phyloP scores from a whole-genome alignment of 2,329 filamentous ascomycete species.

The Aspergillus niger region DNA sequence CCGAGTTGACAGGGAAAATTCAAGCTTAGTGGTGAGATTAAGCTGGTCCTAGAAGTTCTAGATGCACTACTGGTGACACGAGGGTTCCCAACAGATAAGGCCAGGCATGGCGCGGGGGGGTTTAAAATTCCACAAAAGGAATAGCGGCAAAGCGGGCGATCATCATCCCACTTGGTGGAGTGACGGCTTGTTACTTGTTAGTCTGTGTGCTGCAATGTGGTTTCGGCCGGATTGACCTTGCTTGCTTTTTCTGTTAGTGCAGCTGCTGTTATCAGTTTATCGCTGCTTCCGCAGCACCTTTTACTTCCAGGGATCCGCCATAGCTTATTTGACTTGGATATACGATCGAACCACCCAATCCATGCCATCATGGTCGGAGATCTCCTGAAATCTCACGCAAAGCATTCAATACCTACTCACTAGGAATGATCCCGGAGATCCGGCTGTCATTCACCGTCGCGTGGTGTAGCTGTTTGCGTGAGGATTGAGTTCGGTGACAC shows the following conservation, averaged over 20 bases:
- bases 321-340: not conserved
- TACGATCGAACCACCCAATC: not conserved
- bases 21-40: not conserved
- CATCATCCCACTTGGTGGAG: conserved; percentile 2
- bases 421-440: not conserved
- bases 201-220: too few relatives aligned
- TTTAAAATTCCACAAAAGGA: conserved; percentile 6
- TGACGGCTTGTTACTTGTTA: not conserved
- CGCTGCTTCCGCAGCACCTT: not conserved
- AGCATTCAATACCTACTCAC: not conserved
- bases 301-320: not conserved
- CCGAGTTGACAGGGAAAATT: not conserved
- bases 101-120: not conserved
- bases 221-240: not conserved
- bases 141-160: not conserved
- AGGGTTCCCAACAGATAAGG: not conserved
- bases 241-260: not conserved
- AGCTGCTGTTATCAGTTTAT: not conserved
- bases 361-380: not conserved
- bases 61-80: conserved; percentile 1
- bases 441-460: not conserved
- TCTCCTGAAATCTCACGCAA: not conserved
- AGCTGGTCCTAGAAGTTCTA: not conserved
- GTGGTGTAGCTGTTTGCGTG: not conserved
- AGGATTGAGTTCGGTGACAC: not conserved